Conservation (phyloP, 2,329 filamentous ascomycete genomes). For the Fusarium annulatum region DNA sequence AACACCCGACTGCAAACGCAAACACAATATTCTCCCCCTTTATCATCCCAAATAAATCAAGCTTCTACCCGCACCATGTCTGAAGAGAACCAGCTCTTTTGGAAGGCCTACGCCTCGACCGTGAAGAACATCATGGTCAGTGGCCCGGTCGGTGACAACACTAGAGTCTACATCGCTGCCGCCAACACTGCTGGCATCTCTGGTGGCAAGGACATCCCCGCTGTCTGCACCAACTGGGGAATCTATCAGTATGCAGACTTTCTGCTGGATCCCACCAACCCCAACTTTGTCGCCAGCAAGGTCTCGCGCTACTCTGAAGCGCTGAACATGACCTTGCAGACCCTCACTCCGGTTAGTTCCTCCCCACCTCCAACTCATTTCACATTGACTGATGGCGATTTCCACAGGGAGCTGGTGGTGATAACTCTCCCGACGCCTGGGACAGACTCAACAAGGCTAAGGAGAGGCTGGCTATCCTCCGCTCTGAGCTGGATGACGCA, state of each 20-base stretch:
- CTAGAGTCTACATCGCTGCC: background rate
- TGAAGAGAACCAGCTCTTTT: background rate
- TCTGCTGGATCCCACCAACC: background rate
- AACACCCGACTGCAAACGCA: background rate
- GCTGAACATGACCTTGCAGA: background rate
- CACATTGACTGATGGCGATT: accelerated
- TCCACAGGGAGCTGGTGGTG: background rate
- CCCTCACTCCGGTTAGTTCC: background rate
- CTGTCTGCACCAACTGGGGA: background rate
- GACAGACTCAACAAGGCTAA: background rate
- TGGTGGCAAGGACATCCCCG: background rate
- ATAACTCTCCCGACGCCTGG: background rate
- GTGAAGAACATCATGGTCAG: background rate
- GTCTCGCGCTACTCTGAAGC: background rate
- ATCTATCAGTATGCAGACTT: background rate
- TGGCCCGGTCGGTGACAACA: background rate
- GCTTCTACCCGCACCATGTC: background rate
- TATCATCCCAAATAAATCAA: background rate
- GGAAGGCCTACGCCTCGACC: background rate
- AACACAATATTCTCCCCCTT: background rate
- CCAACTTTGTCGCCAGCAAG: background rate
- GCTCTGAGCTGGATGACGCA: background rate
- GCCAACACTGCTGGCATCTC: background rate
- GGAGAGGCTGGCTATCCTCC: background rate
- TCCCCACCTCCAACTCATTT: background rate